Evolutionary conservation across 1,284 basidiomycete species (phyloP).

Genomic region (Leccinum subspadiceum): DNA sequence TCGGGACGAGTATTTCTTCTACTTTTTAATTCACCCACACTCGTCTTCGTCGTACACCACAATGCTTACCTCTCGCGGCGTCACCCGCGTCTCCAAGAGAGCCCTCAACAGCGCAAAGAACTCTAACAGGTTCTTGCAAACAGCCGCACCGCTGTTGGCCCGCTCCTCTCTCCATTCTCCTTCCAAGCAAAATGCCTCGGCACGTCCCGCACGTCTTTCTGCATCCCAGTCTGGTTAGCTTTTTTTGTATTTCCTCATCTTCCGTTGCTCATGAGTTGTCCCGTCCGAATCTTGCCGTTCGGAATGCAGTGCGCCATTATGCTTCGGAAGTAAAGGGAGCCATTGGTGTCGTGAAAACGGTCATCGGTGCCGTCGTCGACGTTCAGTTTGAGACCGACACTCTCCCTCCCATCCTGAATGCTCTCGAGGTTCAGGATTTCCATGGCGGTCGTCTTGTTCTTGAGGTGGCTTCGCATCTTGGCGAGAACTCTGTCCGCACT

Average conservation of each 20-base stretch:
- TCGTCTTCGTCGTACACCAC: constrained; percentile 42
- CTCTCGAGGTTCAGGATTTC: constrained; percentile 95
- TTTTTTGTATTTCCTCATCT: constrained; percentile 35
- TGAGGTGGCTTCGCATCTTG: constrained; percentile 95
- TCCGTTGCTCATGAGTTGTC: constrained; percentile 11
- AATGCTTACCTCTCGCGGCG: constrained; percentile 82
- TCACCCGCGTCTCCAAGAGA: constrained; percentile 80
- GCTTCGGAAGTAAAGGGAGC: constrained; percentile 81
- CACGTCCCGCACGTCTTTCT: constrained; percentile 35
- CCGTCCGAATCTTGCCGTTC: constrained; percentile 12
- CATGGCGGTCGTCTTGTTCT: constrained; percentile 91
- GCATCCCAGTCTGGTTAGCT: constrained; percentile 35
- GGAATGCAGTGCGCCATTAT: constrained; percentile 73
- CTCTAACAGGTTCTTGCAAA: constrained; percentile 76
- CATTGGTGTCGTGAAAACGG: constrained; percentile 85
- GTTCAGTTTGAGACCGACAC: constrained; percentile 90
- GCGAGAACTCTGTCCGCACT: constrained; percentile 97
- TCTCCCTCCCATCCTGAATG: constrained; percentile 96
- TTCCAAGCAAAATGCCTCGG: constrained; percentile 35
- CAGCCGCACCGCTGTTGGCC: constrained; percentile 51
- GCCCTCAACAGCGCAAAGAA: constrained; percentile 71
- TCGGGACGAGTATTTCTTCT: constrained; percentile 33
- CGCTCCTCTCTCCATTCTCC: constrained; percentile 42
- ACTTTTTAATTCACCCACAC: constrained; percentile 10
- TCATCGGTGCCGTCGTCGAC: constrained; percentile 99